A percentile compares a stretch with the other conserved stretches of the same genome.
These are phyloP conservation scores for Dactylellina leptospora DNA, from an alignment of 2,329 filamentous ascomycete species.

Conservation along the genomic window DNA sequence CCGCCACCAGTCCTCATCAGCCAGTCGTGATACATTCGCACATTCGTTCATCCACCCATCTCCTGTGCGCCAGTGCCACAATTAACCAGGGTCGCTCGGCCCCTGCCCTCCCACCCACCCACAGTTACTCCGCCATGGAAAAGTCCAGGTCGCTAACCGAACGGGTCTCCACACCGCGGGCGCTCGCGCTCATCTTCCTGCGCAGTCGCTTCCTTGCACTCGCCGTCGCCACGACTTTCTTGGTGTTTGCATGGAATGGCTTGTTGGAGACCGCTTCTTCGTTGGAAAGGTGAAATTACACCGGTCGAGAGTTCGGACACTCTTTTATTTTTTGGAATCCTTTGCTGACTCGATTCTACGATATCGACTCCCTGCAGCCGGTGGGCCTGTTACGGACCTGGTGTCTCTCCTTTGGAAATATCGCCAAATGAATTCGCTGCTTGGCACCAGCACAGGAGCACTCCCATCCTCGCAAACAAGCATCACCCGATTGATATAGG, in stretches of 20 bases:
- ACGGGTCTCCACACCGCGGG: constrained; percentile 35
- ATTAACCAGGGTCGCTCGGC: no score
- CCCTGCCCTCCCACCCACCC: not conserved
- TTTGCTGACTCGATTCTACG: not conserved
- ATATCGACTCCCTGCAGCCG: constrained; percentile 3
- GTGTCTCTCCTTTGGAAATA: constrained; percentile 97
- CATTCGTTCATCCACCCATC: no score
- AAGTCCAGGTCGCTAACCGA: constrained; percentile 35
- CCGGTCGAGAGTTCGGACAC: not conserved
- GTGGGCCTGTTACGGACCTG: constrained; percentile 86
- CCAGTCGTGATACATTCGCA: no score
- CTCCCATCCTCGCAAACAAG: constrained; percentile 95
- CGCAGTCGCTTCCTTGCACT: constrained; percentile 44
- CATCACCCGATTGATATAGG: constrained; percentile 88
- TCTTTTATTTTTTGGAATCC: not conserved
- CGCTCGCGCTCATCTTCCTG: constrained; percentile 34
- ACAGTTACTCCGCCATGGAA: constrained; percentile 33
- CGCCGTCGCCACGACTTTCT: constrained; percentile 21
- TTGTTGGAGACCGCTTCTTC: constrained; percentile 37
- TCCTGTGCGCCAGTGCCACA: no score
- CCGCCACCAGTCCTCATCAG: no score
- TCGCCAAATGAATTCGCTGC: constrained; percentile 85
- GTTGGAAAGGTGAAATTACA: constrained; percentile 20
- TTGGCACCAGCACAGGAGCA: constrained; percentile 88
- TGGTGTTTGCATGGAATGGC: constrained; percentile 41